Conservation (phyloP, 1,284 basidiomycete species). For the Erythrobasidium hasegawianum region DNA sequence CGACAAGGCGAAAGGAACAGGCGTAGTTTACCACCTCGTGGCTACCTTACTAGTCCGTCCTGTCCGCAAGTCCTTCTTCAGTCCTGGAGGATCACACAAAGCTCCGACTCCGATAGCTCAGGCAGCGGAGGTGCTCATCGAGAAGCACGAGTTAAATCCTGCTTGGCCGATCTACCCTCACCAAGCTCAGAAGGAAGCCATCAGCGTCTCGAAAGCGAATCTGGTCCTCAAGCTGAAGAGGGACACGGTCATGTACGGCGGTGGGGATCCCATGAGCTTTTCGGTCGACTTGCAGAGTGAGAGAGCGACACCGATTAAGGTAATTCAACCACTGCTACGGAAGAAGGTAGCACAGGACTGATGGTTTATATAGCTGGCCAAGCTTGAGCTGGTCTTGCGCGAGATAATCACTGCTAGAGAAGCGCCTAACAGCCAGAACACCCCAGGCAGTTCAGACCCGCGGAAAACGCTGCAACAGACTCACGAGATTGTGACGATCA, state of each 20-base stretch:
- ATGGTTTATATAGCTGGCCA: not conserved
- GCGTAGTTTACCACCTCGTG: slow-evolving; percentile 36
- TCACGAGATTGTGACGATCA: slow-evolving; percentile 18
- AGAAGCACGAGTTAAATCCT: slow-evolving; percentile 35
- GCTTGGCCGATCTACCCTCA: slow-evolving; percentile 37
- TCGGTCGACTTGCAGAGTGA: slow-evolving; percentile 18
- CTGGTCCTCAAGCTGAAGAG: slow-evolving; percentile 17
- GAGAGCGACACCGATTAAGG: slow-evolving; percentile 23
- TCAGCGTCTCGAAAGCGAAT: slow-evolving; percentile 5
- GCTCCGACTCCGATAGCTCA: slow-evolving; percentile 22
- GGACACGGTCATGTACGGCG: slow-evolving; percentile 26
- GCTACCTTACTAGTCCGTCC: slow-evolving; percentile 35
- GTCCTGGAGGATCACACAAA: slow-evolving; percentile 8
- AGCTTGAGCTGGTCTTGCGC: slow-evolving; percentile 14
- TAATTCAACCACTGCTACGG: not conserved
- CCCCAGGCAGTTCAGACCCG: slow-evolving; percentile 2
- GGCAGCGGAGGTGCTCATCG: slow-evolving; percentile 22
- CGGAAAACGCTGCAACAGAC: slow-evolving; percentile 13
- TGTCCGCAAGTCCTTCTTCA: slow-evolving; percentile 20
- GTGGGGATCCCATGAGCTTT: slow-evolving; percentile 17
- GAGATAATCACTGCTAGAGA: slow-evolving; percentile 8
- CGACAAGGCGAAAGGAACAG: slow-evolving; percentile 33
- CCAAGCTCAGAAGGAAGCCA: slow-evolving; percentile 22
- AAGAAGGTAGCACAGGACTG: not conserved
- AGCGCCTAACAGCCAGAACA: not conserved